Evolutionary conservation across 129 eudicot genomes (phyloP).

Genomic region (Erigeron canadensis): DNA sequence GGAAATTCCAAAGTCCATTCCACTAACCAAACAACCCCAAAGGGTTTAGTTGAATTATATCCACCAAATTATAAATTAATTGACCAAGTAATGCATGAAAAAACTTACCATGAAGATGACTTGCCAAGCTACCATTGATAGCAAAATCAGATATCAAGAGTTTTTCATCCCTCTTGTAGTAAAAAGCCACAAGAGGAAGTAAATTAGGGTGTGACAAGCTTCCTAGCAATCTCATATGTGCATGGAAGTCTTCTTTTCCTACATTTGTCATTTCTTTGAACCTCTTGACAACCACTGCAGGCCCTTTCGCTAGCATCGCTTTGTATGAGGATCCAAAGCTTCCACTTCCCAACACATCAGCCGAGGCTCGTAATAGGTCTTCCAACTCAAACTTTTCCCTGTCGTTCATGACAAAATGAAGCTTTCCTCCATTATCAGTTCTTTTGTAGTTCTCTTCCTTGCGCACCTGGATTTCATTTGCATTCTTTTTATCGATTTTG

Average conservation of each 20-base stretch:
- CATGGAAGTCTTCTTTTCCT: conserved; percentile 70
- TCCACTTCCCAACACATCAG: conserved; percentile 80
- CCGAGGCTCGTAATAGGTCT: conserved; percentile 68
- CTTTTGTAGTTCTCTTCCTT: conserved; percentile 28
- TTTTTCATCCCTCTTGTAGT: conserved; percentile 73
- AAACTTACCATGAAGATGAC: conserved; percentile 75
- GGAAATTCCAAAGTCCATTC: no score
- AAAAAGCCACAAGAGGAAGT: conserved; percentile 73
- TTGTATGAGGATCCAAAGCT: conserved; percentile 81
- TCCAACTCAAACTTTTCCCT: conserved; percentile 64
- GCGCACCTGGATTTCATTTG: conserved; percentile 21
- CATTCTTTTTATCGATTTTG: conserved; percentile 7
- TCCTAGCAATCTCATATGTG: conserved; percentile 71
- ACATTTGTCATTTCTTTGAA: conserved; percentile 61
- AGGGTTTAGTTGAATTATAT: no score
- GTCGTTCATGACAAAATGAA: conserved; percentile 51
- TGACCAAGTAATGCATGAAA: not conserved
- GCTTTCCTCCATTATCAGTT: conserved; percentile 43
- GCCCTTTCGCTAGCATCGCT: conserved; percentile 44
- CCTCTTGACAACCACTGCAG: conserved; percentile 58
- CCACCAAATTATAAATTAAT: no score
- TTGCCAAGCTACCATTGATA: conserved; percentile 74
- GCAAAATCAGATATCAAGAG: conserved; percentile 65
- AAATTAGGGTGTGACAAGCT: conserved; percentile 62
- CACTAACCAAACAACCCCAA: no score